Base-by-base conservation (phyloP, 2,329 filamentous ascomycete genomes). In the Teratosphaeria gauchensis region DNA sequence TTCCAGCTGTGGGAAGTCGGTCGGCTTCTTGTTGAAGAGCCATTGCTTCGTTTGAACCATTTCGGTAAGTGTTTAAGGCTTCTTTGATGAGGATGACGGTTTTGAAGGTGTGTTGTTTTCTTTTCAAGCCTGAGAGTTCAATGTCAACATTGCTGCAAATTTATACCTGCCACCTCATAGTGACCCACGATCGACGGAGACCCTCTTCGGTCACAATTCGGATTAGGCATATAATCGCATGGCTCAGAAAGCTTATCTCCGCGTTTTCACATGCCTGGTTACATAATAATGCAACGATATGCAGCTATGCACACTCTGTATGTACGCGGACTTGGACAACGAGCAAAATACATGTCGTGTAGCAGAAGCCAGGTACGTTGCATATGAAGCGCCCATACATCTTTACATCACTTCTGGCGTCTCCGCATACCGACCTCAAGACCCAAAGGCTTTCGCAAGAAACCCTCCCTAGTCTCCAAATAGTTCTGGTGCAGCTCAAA, bases 11-110 rank as follows among this genome's bases (percentile, higher is more conserved):
- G 73, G 71, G 52, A 73, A 64, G 35, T 64, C 68, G 32, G 63
- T 64, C 4, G 77, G 75, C 54, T 74, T 74, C 62, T 75, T 73
- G 54, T 68, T 63, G 42, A 80, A 71, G 59, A 77, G 64, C 76
- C 76, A 79, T 73, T 78, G 73, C 51, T 61, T 58, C 53, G 63
- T 55, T 28, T 63, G 57, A 16, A 66, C 64, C 59, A 64, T 65
- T 19, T 38, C 53, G 24, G 24, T 51, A 33, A 53, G 19, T 31
- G 8, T 53, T 19, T 4, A 8, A n/a, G 16, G n/a, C n/a, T 48
- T 48, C 42, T 8, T 7, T 19, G 14, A 14, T 48, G 14, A n/a
- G n/a, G 42, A 19, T 8, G n/a, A 48, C 8, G n/a, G 42, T 14
- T 6, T 38, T 38, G 33, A n/a, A n/a, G n/a, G n/a, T n/a, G 35